Conservation (phyloP, 805 yeast species). For the Candida golubevii region DNA sequence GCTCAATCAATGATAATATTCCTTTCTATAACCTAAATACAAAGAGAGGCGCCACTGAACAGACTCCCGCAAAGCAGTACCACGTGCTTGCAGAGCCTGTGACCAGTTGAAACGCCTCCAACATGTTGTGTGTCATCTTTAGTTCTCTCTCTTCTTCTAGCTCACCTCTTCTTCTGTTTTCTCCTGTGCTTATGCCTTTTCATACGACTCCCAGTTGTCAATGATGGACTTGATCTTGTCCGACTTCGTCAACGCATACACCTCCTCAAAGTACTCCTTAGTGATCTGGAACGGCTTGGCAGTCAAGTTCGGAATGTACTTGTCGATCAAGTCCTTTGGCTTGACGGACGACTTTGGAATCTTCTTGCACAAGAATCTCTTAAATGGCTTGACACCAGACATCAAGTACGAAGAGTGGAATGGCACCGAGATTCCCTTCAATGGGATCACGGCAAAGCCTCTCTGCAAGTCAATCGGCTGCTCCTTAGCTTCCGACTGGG, state of each 20-base stretch:
- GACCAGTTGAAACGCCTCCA: not conserved
- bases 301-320: conserved; percentile 97
- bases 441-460: conserved; percentile 97
- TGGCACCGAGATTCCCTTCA: conserved; percentile 98
- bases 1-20: conserved; percentile 2
- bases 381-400: conserved; percentile 98
- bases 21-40: conserved; percentile 10
- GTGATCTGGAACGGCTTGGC: conserved; percentile 96
- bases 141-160: not conserved
- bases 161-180: not conserved
- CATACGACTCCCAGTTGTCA: conserved; percentile 93
- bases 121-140: no score
- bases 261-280: conserved; percentile 96
- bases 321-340: conserved; percentile 88
- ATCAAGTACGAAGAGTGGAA: conserved; percentile 98
- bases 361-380: conserved; percentile 94
- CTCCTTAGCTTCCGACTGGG: conserved; percentile 78
- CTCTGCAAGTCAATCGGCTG: conserved; percentile 97
- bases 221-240: conserved; percentile 85
- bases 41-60: conserved; percentile 1
- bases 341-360: conserved; percentile 92
- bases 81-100: conserved; percentile 14
- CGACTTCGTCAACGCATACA: conserved; percentile 84
- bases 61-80: conserved; percentile 13
- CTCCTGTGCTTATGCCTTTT: conserved; percentile 36